A percentile compares a stretch with the other conserved stretches of the same genome.
Evolutionary conservation across 805 yeast species (phyloP).

Genomic region (Grigorovia yakushimaensis): DNA sequence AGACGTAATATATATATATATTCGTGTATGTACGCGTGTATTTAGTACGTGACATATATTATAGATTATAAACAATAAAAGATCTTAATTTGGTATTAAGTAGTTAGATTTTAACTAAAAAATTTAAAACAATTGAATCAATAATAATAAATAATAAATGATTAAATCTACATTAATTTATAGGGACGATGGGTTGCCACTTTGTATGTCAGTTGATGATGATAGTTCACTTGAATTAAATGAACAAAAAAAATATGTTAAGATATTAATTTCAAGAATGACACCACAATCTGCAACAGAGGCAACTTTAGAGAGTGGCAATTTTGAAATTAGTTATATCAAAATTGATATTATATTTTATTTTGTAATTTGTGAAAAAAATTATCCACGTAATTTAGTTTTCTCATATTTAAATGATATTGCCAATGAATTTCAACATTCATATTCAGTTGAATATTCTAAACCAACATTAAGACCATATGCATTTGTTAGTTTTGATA

Average conservation of each 20-base stretch:
- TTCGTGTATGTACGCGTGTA: no score
- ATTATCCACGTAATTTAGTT: slow-evolving; percentile 82
- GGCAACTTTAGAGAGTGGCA: slow-evolving; percentile 75
- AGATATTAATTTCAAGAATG: slow-evolving; percentile 63
- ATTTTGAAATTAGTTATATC: slow-evolving; percentile 65
- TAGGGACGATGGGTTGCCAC: slow-evolving; percentile 73
- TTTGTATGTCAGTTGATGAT: slow-evolving; percentile 85
- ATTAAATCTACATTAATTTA: slow-evolving; percentile 58
- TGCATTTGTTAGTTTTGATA: slow-evolving; percentile 82
- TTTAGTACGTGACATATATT: no score
- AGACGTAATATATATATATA: no score
- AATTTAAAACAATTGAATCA: no score
- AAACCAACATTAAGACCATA: slow-evolving; percentile 69
- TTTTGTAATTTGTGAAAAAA: slow-evolving; percentile 63
- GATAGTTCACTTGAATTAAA: slow-evolving; percentile 42
- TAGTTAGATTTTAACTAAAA: no score
- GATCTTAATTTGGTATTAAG: no score
- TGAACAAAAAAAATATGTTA: slow-evolving; percentile 79
- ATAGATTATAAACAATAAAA: no score
- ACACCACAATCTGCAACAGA: slow-evolving; percentile 72
- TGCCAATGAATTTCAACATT: slow-evolving; percentile 67
- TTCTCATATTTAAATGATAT: slow-evolving; percentile 80
- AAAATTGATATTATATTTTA: slow-evolving; percentile 58
- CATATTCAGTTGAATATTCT: slow-evolving; percentile 61
- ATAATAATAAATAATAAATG: slow-evolving; percentile 33